Base-by-base conservation (phyloP, 257 asterid genomes). In the Penstemon eatonii region DNA sequence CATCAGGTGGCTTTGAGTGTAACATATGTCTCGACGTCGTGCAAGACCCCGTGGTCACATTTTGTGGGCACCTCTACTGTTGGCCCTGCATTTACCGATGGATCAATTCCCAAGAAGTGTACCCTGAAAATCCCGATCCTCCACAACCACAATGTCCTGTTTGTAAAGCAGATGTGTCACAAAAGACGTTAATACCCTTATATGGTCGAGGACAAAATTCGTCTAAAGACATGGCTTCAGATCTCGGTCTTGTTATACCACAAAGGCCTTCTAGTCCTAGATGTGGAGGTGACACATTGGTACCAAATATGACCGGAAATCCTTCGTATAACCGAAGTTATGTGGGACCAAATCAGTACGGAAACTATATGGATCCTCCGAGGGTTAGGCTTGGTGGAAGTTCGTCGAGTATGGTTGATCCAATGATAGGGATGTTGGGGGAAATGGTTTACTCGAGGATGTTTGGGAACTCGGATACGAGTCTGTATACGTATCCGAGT, bases 31-130 rank as follows among this genome's bases (percentile, higher is more conserved):
- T 90, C 3, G 96, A 86, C 52, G 64, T 73, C 0, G 94, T 80
- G 68, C 88, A 77, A 39, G 97, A 90, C 40, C 97, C 97, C 0
- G 96, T 90, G 8, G 85, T 90, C 59, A 90, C 97, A 4, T 70
- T 90, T 37, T 87, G 97, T 4, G 97, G 97, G n/a, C 97, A 90
- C 73, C 94, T 90, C 67, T 90, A 83, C 42, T 90, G 97, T 19
- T 90, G 97, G 97, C 92, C 96, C 3, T 90, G 97, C 56, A 88
- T 90, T 13, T 90, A 90, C 86, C 78, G 78, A 44, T 90, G 97
- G 97, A 83, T 88, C 8, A 79, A 68, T 65, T 75, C 59, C 67
- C 84, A 68, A 8, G 72, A 75, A 3, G 12, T 56, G 45, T 68
- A 81, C 15, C 37, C 64, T 4, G 83, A 82, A 25, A 63, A 74